phyloP scores from a whole-genome alignment of 495 filamentous ascomycete genomes.

The Talaromyces wortmannii region DNA sequence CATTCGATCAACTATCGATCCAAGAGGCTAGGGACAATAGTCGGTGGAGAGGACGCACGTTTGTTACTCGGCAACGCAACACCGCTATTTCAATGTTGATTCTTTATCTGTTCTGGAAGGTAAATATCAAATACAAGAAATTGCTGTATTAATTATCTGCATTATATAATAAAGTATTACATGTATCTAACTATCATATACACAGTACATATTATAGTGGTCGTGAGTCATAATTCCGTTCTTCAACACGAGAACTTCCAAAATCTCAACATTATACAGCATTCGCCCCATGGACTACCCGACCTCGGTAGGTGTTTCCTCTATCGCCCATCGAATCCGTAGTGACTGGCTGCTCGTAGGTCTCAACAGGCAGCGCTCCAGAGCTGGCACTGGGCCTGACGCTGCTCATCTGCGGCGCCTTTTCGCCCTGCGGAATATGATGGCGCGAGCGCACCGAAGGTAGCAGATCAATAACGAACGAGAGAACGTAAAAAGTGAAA shows the following conservation, averaged over 20 bases:
- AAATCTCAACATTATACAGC: neutral
- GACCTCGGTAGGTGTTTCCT: conserved; percentile 2
- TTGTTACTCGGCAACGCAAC: too few relatives aligned
- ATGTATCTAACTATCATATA: too few relatives aligned
- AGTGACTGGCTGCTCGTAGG: conserved; percentile 31
- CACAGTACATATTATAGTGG: too few relatives aligned
- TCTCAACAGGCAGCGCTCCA: neutral
- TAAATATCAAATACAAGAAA: too few relatives aligned
- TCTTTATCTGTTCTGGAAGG: too few relatives aligned
- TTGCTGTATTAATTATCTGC: too few relatives aligned
- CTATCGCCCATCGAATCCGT: conserved; percentile 24
- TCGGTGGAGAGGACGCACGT: too few relatives aligned
- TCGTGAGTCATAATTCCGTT: too few relatives aligned
- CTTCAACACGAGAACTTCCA: neutral
- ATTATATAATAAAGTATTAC: too few relatives aligned
- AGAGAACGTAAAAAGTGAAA: conserved; percentile 84
- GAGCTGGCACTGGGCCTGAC: conserved; percentile 6
- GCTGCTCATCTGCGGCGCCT: conserved; percentile 15
- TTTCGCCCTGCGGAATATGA: conserved; percentile 39
- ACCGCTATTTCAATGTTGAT: too few relatives aligned
- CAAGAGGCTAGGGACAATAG: too few relatives aligned
- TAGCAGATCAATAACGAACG: conserved; percentile 81
- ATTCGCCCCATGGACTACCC: neutral
- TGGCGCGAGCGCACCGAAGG: conserved; percentile 66
- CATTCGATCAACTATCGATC: too few relatives aligned